A percentile compares a stretch with the other conserved stretches of the same genome.
These are phyloP conservation scores for Epicoccum nigrum DNA, from an alignment of 2,329 filamentous ascomycete genomes.

Conservation along the genomic window DNA sequence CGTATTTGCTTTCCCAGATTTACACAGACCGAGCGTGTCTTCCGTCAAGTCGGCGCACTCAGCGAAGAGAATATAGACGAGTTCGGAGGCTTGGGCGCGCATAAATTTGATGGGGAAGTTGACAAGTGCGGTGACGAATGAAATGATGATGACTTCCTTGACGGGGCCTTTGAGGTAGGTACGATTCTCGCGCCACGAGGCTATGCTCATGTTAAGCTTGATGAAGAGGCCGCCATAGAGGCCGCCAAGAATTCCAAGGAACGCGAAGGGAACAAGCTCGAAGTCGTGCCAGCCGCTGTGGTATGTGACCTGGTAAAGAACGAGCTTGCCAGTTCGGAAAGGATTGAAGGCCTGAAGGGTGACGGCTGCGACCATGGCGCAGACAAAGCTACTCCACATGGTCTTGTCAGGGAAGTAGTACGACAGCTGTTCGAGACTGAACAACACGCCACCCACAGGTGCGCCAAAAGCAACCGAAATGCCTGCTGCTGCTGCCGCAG, in stretches of 20 bases:
- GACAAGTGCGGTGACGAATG: slow-evolving; percentile 81
- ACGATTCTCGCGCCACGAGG: slow-evolving; percentile 75
- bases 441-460: slow-evolving; percentile 91
- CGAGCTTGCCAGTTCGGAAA: slow-evolving; percentile 92
- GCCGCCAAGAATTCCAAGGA: slow-evolving; percentile 89
- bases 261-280: slow-evolving; percentile 84
- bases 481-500: slow-evolving; percentile 87
- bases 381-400: slow-evolving; percentile 99
- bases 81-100: slow-evolving; percentile 87
- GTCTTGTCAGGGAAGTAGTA: slow-evolving; percentile 99
- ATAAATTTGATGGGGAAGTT: slow-evolving; percentile 98
- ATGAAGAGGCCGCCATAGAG: slow-evolving; percentile 95
- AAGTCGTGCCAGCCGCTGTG: slow-evolving; percentile 92
- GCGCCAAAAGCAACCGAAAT: slow-evolving; percentile 95
- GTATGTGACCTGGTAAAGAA: slow-evolving; percentile 94
- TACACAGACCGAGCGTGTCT: slow-evolving; percentile 90
- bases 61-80: slow-evolving; percentile 89
- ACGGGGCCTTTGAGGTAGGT: slow-evolving; percentile 74
- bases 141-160: slow-evolving; percentile 77
- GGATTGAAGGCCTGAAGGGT: slow-evolving; percentile 92
- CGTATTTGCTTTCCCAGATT: slow-evolving; percentile 80
- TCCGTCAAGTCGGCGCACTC: slow-evolving; percentile 84
- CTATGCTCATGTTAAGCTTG: slow-evolving; percentile 87
- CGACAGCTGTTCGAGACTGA: slow-evolving; percentile 93
- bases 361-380: slow-evolving; percentile 97